phyloP scores from a whole-genome alignment of 805 yeast genomes.

The Wickerhamiella musiphila region DNA sequence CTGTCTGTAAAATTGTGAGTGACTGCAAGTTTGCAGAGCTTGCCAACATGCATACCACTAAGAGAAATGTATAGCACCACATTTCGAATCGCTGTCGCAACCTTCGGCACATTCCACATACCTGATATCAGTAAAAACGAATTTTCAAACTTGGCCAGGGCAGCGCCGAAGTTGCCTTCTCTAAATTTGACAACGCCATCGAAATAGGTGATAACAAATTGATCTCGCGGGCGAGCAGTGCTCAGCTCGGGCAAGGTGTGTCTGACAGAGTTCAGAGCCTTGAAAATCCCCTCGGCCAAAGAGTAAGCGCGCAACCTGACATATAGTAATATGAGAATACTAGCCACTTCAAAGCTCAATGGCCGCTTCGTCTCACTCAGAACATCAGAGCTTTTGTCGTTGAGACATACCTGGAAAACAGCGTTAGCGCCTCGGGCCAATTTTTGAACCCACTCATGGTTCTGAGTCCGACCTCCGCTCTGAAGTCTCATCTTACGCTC shows the following conservation, averaged over 20 bases:
- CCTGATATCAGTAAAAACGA: constrained; percentile 6
- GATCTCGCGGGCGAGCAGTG: constrained; percentile 5
- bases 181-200: constrained; percentile 10
- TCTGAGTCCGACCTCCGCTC: no score
- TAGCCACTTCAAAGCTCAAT: constrained; percentile 4
- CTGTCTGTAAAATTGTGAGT: no score
- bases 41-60: constrained; percentile 12
- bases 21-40: constrained; percentile 1
- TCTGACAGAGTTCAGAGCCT: constrained; percentile 8
- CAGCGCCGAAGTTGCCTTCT: constrained; percentile 7
- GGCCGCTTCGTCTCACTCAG: not conserved
- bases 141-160: constrained; percentile 3
- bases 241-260: constrained; percentile 8
- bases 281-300: constrained; percentile 13
- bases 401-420: constrained; percentile 1
- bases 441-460: no score
- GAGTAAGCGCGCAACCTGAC: constrained; percentile 11
- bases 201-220: constrained; percentile 10
- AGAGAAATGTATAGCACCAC: constrained; percentile 9
- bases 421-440: constrained; percentile 2
- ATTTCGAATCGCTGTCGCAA: constrained; percentile 5
- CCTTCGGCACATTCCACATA: not conserved
- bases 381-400: constrained; percentile 2
- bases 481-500: no score
- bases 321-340: constrained; percentile 10